Conservation (phyloP, 192 early-diverging fungal species). For the Coemansia sp. region DNA sequence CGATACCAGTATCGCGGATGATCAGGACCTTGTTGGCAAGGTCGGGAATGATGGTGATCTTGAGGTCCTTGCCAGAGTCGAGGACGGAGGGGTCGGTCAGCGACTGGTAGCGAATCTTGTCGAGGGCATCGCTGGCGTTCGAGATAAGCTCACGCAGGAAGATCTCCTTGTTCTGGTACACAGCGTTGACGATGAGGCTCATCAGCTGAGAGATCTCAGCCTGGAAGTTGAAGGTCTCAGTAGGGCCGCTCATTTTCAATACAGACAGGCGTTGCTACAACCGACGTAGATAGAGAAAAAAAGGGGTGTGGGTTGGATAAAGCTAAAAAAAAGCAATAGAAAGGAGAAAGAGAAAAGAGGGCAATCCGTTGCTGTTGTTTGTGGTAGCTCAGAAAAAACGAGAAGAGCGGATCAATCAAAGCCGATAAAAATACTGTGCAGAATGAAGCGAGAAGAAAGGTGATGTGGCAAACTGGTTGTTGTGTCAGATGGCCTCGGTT, state of each 20-base stretch:
- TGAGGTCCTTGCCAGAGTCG: constrained; percentile 90
- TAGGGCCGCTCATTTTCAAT: constrained; percentile 44
- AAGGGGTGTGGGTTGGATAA: neutral
- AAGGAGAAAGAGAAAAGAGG: constrained; percentile 3
- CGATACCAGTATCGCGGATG: constrained; percentile 85
- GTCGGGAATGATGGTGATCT: constrained; percentile 92
- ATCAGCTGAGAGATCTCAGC: constrained; percentile 99
- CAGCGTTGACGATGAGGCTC: constrained; percentile 99
- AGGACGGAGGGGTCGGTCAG: constrained; percentile 86
- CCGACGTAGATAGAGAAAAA: constrained; percentile 10
- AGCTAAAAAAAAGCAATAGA: constrained; percentile 6
- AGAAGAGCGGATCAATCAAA: neutral
- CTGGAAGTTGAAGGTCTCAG: constrained; percentile 90
- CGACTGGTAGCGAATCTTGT: constrained; percentile 98
- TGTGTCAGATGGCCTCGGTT: neutral
- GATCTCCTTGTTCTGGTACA: constrained; percentile 98
- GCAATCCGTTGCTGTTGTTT: neutral
- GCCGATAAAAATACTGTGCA: neutral
- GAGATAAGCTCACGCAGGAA: constrained; percentile 98
- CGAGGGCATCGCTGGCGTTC: constrained; percentile 90
- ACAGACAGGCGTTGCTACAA: constrained; percentile 7
- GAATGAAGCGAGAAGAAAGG: neutral
- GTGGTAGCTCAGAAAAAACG: neutral
- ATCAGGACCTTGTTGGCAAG: constrained; percentile 79
- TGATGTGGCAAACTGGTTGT: neutral